Conservation (phyloP, 2,329 filamentous ascomycete species). For the Samsoniella hepiali region DNA sequence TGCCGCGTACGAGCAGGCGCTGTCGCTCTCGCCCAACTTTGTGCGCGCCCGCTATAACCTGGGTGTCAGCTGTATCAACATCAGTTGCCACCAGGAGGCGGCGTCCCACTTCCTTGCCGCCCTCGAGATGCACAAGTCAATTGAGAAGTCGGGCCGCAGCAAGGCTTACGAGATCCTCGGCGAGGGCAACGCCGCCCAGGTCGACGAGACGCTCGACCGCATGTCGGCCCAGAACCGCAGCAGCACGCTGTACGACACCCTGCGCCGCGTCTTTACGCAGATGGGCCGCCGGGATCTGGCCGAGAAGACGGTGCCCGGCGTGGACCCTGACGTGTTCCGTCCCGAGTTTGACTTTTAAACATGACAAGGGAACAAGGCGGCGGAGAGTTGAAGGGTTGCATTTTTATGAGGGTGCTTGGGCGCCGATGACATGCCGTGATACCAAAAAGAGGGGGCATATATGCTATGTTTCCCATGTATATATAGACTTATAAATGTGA, state of each 20-base stretch:
- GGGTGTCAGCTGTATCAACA: conserved; percentile 95
- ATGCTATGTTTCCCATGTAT: background rate
- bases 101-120: conserved; percentile 90
- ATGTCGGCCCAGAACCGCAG: conserved; percentile 95
- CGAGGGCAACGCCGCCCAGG: conserved; percentile 37
- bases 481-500: conserved; percentile 12
- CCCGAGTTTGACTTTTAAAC: conserved; percentile 80
- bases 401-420: background rate
- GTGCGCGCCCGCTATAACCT: conserved; percentile 96
- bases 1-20: conserved; percentile 88
- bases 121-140: conserved; percentile 90
- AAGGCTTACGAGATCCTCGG: conserved; percentile 81
- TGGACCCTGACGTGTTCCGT: conserved; percentile 87
- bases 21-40: conserved; percentile 90
- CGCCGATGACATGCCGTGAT: background rate
- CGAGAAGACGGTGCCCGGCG: conserved; percentile 81
- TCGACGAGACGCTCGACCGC: conserved; percentile 74
- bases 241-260: conserved; percentile 93
- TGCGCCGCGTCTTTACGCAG: conserved; percentile 90
- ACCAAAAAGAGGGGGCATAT: background rate
- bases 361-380: background rate
- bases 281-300: conserved; percentile 88
- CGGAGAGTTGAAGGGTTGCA: background rate
- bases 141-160: conserved; percentile 79
- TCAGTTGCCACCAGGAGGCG: conserved; percentile 89